phyloP scores from a whole-genome alignment of 352 stramenopile species.

The Phytopythium montanum region DNA sequence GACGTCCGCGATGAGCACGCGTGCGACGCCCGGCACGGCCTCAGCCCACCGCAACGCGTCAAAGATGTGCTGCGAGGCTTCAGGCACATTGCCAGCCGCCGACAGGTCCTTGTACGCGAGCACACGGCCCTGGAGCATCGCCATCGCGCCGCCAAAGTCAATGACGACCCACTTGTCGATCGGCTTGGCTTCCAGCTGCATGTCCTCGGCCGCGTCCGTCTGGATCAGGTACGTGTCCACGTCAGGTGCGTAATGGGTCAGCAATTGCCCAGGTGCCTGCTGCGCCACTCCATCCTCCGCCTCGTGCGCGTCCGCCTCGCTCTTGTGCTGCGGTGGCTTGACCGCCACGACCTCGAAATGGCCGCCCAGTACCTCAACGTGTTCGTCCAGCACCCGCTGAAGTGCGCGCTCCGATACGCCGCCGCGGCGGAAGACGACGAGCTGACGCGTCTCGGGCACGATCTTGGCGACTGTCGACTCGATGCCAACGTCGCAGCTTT shows the following conservation, averaged over 20 bases:
- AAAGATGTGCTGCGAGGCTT: slow-evolving; percentile 81
- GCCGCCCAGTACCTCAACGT: slow-evolving; percentile 30
- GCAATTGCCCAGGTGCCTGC: slow-evolving; percentile 93
- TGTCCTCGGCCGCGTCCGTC: slow-evolving; percentile 24
- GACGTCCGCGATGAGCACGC: slow-evolving; percentile 69
- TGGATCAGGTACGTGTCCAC: slow-evolving; percentile 88
- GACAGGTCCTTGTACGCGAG: slow-evolving; percentile 83
- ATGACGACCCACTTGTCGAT: slow-evolving; percentile 69
- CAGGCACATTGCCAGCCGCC: slow-evolving; percentile 47
- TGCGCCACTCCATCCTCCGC: slow-evolving; percentile 68
- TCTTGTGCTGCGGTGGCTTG: slow-evolving; percentile 15
- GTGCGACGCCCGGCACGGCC: slow-evolving; percentile 59
- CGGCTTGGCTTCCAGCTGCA: slow-evolving; percentile 28
- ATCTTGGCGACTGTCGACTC: slow-evolving; percentile 94
- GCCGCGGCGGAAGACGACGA: slow-evolving; percentile 88
- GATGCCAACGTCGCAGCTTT: slow-evolving; percentile 89
- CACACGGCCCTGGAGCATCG: slow-evolving; percentile 37
- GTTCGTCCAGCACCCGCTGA: slow-evolving; percentile 45
- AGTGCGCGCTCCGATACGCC: slow-evolving; percentile 79
- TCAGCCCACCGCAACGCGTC: slow-evolving; percentile 84
- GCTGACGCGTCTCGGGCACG: slow-evolving; percentile 62
- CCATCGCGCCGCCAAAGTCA: slow-evolving; percentile 70
- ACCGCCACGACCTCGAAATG: slow-evolving; percentile 64
- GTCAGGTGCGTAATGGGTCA: slow-evolving; percentile 98
- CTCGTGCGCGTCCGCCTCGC: slow-evolving; percentile 16